These are phyloP conservation scores for Capsicum rhomboideum DNA, from an alignment of 257 asterid species.

Conservation along the genomic window DNA sequence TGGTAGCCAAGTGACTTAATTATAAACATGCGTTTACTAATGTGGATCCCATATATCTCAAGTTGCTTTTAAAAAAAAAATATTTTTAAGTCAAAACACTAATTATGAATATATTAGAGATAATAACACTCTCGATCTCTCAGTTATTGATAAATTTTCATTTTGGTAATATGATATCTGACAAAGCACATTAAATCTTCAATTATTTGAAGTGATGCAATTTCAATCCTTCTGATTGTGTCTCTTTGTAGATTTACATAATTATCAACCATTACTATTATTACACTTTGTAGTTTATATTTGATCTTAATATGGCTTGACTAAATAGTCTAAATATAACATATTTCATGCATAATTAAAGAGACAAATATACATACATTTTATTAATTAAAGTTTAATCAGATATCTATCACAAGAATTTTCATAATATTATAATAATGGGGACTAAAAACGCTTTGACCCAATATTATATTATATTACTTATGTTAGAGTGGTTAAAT, in stretches of 20 bases:
- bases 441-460: neutral
- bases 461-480: neutral
- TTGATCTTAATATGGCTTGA: no score
- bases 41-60: neutral
- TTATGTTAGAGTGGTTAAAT: neutral
- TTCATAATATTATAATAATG: neutral
- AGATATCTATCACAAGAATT: neutral
- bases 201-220: neutral
- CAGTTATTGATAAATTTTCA: neutral
- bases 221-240: neutral
- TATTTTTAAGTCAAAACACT: neutral
- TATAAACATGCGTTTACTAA: neutral
- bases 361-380: no score
- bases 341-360: no score
- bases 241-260: no score
- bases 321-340: no score
- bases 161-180: neutral
- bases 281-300: no score
- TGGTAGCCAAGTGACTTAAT: neutral
- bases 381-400: no score
- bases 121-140: neutral
- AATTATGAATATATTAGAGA: neutral
- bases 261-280: no score
- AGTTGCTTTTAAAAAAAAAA: neutral
- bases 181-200: neutral